Percentiles rank a stretch among this genome's conserved stretches.
Evolutionary conservation across 805 yeast genomes (phyloP).

Genomic region (Kuraishia borneana): DNA sequence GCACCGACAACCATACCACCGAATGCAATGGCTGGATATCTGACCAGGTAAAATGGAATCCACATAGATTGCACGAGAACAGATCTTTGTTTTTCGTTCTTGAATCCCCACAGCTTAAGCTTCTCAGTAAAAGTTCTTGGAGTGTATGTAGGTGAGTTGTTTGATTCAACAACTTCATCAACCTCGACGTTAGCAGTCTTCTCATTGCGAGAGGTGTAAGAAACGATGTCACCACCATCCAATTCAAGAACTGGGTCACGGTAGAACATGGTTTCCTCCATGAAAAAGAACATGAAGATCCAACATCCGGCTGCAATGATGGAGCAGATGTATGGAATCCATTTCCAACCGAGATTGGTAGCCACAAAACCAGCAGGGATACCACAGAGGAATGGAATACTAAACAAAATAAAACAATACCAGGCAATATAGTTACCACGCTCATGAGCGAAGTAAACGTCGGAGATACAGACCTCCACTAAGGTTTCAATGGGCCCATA

Average conservation of each 20-base stretch:
- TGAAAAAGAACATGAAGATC: slow-evolving; percentile 23
- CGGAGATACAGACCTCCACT: slow-evolving; percentile 27
- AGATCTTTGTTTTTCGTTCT: slow-evolving; percentile 15
- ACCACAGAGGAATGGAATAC: slow-evolving; percentile 34
- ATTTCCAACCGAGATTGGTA: slow-evolving; percentile 29
- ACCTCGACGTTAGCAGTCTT: slow-evolving; percentile 9
- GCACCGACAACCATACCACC: slow-evolving; percentile 35
- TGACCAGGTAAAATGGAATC: slow-evolving; percentile 22
- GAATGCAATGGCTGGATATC: slow-evolving; percentile 36
- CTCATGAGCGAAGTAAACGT: slow-evolving; percentile 28
- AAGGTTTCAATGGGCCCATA: slow-evolving; percentile 19
- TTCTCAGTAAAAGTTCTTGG: slow-evolving; percentile 18
- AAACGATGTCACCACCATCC: slow-evolving; percentile 8
- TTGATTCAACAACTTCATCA: slow-evolving; percentile 9
- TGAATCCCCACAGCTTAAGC: slow-evolving; percentile 16
- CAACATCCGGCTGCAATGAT: slow-evolving; percentile 25
- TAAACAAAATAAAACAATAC: slow-evolving; percentile 32
- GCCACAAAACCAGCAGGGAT: slow-evolving; percentile 39
- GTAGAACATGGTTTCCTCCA: slow-evolving; percentile 39
- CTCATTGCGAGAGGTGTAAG: slow-evolving; percentile 4
- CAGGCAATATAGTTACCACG: slow-evolving; percentile 20
- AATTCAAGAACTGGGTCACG: slow-evolving; percentile 11
- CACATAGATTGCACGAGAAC: slow-evolving; percentile 17
- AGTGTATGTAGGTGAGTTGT: slow-evolving; percentile 7
- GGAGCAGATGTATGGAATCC: slow-evolving; percentile 35